Evolutionary conservation across 2,329 filamentous ascomycete species (phyloP), one percentile per base, ranked within the genome.

Genomic region (Sporothrix protearum): DNA sequence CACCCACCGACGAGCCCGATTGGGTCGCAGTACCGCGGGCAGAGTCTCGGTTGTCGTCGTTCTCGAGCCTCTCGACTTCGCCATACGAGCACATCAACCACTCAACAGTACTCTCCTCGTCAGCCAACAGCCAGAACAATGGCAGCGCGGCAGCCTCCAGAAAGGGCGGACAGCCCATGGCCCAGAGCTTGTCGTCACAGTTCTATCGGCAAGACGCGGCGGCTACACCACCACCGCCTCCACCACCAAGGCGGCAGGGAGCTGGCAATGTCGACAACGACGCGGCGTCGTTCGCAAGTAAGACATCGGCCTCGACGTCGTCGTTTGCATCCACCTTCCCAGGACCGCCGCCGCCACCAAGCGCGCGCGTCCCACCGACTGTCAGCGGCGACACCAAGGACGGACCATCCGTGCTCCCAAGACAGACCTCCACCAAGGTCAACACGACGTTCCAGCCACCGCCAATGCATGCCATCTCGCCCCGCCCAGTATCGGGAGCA

Each of bases 11-110:
- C 42, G 92, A 97, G 79, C 88, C 91, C 10, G 94, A 97, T 77
- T 98, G 96, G 96, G 88, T 97, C 55, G 86, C 85, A 3, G 83
- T 91, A 6, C 85, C 88, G 28, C 82, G 87, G 42, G 81, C 85
- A 2, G 82, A 84, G 55, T 87, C 86, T 19, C 83, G 85, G 49
- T 79, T 86, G 39, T 86, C 85, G 0, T 82, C 86, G 0, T 83
- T 83, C 73, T 87, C 85, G 1, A 88, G 84, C 77, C 83, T 89
- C 73, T 88, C 87, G 10, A 87, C 84, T 70, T 89, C 86, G 25
- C 86, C 85, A 1, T 89, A 87, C 74, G 87, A 89, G 74, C 85
- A 88, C 71, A 82, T 88, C 71, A 85, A 83, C 72, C 80, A 86
- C 68, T 85, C 86, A 2, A 81, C 79, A 36, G 74, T 84, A 53